Base-by-base conservation (phyloP, 2,329 filamentous ascomycete genomes). In the Corniculantispora saksenae region DNA sequence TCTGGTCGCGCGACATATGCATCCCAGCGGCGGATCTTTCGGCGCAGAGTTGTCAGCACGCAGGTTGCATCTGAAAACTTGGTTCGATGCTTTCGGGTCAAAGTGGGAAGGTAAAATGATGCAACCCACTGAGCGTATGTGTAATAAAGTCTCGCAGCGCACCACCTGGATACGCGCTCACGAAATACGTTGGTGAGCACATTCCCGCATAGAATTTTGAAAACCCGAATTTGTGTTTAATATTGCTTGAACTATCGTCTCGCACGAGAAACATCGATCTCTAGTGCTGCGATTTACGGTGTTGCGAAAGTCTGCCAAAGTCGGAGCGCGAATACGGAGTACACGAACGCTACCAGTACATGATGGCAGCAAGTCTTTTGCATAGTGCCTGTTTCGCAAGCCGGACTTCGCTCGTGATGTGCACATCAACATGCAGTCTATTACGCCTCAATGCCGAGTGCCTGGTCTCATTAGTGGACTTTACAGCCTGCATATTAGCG, bases 401-500 rank as follows among this genome's bases (percentile, higher is more conserved):
- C 40, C 55, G 55, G 55, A 9, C 19, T 58, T 47, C 55, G 38
- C 55, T 12, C 17, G 38, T 40, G 29, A n/a, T 6, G 25, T 5
- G 27, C 51, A 19, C n/a, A 32, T 29, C n/a, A 27, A 17, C 35
- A 10, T n/a, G 7, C 32, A 32, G 10, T 32, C 32, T n/a, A n/a
- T 32, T 32, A 32, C 32, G 10, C 32, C 32, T 10, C 32, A 32
- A 32, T 32, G 32, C 32, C 32, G 32, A 32, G 32, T 32, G 32
- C 32, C 32, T 32, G 32, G 9, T 29, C 19, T 27, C 27, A 32
- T 35, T 51, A 19, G 58, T 61, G 58, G 47, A 48, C 58, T 43
- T n/a, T 47, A 53, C 47, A 15, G 47, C 35, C 35, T 53, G 23
- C 58, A 21, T n/a, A 32, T 53, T 61, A 23, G 58, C 58, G 47